Base-by-base conservation (phyloP, 495 filamentous ascomycete species). In the Entonaema liquescens region DNA sequence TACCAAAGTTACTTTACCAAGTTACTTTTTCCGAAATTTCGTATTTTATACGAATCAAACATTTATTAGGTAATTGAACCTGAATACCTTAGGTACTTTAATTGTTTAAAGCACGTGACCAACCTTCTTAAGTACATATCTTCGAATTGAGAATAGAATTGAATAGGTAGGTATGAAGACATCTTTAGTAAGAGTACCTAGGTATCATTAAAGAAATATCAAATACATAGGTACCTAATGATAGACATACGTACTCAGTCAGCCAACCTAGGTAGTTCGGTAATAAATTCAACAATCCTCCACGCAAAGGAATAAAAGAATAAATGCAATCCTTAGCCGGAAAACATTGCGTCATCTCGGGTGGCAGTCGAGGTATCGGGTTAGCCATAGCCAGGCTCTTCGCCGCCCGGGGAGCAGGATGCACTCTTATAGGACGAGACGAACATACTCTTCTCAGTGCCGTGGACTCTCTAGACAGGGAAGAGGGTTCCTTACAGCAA, bases 341-440 rank as follows among this genome's bases (percentile, higher is more conserved):
- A 67, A 80, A 78, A 28, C 77, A 68, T 17, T 79, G 74, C 58
- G 60, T 78, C 67, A 73, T 85, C 40, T 78, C 81, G 0, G 83
- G 83, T 58, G 82, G 70, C 60, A 76, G 76, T 49, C 65, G 74
- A 23, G 81, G 80, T 52, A 83, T 84, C 61, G 83, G 83, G 5
- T 59, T 74, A 11, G 78, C 81, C 23, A 93, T 95, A 67, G 92
- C 93, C 4, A 76, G 80, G 21, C 80, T 87, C 2, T 91, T 95
- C 73, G 87, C 91, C 13, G 72, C 73, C 25, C 84, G 92, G 61
- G 90, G 90, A 21, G 88, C 86, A 29, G 77, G 68, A 1, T 84
- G 84, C 26, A 82, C 89, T 1, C 81, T 93, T 0, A 78, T 92
- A 8, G 87, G 83, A 4, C 80, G 87, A 21, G 68, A 82, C 33